These are phyloP conservation scores for Yueomyces sinensis DNA, from an alignment of 805 yeast species.

Conservation along the genomic window DNA sequence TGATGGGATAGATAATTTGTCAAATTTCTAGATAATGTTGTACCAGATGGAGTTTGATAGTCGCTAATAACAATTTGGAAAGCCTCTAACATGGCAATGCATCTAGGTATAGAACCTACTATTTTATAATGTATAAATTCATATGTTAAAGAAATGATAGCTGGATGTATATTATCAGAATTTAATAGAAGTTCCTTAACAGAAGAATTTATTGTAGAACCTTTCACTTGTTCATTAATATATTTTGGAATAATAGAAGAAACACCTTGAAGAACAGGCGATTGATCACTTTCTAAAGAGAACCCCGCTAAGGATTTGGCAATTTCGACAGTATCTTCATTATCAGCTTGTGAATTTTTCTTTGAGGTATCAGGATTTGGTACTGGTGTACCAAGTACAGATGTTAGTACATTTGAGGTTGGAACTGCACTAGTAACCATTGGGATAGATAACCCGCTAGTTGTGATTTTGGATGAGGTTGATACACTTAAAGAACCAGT, in stretches of 20 bases:
- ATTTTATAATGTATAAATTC: slow-evolving; percentile 73
- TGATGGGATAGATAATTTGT: slow-evolving; percentile 83
- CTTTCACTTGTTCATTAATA: slow-evolving; percentile 17
- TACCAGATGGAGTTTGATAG: slow-evolving; percentile 74
- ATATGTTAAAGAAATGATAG: slow-evolving; percentile 63
- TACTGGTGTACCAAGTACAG: slow-evolving; percentile 5
- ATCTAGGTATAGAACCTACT: slow-evolving; percentile 82
- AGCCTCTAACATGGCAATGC: slow-evolving; percentile 71
- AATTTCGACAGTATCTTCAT: slow-evolving; percentile 1
- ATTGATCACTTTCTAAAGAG: slow-evolving; percentile 14
- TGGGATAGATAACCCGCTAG: slow-evolving; percentile 24
- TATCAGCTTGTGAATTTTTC: slow-evolving; percentile 2
- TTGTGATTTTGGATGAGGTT: slow-evolving; percentile 22
- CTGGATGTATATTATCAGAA: slow-evolving; percentile 66
- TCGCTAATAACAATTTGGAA: slow-evolving; percentile 70
- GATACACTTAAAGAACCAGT: slow-evolving; percentile 23
- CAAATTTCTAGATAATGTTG: slow-evolving; percentile 76
- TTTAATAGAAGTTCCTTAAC: slow-evolving; percentile 22
- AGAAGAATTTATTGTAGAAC: slow-evolving; percentile 17
- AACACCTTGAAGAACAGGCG: slow-evolving; percentile 27
- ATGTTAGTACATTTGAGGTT: slow-evolving; percentile 13
- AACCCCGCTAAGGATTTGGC: slow-evolving; percentile 1
- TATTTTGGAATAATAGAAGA: slow-evolving; percentile 32
- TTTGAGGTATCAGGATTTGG: slow-evolving; percentile 2
- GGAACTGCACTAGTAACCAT: slow-evolving; percentile 16